A percentile compares a stretch with the other conserved stretches of the same genome.
These are phyloP conservation scores for Teratosphaeria pseudoeucalypti DNA, from an alignment of 2,329 filamentous ascomycete genomes.

Conservation along the genomic window DNA sequence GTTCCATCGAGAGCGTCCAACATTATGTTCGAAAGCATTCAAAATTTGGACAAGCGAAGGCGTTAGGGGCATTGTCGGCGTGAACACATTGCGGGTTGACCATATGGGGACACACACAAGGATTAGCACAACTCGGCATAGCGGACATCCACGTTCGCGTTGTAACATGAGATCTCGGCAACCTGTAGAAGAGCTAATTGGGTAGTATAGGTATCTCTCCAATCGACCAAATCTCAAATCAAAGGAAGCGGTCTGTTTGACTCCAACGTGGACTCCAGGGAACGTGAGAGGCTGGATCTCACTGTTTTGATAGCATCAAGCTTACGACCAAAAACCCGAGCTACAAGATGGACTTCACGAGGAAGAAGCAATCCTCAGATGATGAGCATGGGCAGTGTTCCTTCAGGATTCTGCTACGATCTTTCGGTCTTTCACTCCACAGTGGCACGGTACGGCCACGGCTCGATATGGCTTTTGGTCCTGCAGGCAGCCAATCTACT, in stretches of 20 bases:
- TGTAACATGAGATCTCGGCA: slow-evolving; percentile 15
- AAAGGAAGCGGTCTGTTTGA: neutral
- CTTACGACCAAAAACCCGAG: too few relatives aligned
- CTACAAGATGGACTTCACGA: too few relatives aligned
- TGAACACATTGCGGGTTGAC: neutral
- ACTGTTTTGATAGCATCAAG: too few relatives aligned
- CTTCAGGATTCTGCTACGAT: too few relatives aligned
- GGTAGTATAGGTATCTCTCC: slow-evolving; percentile 12
- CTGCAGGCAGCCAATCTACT: neutral
- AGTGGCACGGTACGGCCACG: too few relatives aligned
- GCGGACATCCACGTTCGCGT: slow-evolving; percentile 6
- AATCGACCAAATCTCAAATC: slow-evolving; percentile 6
- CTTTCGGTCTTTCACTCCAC: too few relatives aligned
- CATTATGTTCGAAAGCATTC: neutral
- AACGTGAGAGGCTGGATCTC: too few relatives aligned
- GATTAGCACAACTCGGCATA: slow-evolving; percentile 6
- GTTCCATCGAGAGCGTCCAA: too few relatives aligned
- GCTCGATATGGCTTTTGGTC: neutral
- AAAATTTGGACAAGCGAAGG: slow-evolving; percentile 1
- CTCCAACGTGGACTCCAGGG: neutral
- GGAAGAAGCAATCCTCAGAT: too few relatives aligned
- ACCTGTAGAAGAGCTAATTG: slow-evolving; percentile 11
- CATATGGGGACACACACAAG: slow-evolving; percentile 1
- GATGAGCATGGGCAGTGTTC: too few relatives aligned
- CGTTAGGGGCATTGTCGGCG: slow-evolving; percentile 1